A percentile compares a stretch with the other conserved stretches of the same genome.
These are phyloP conservation scores for Trametes cinnabarina DNA, from an alignment of 768 basidiomycete genomes.

Conservation along the genomic window DNA sequence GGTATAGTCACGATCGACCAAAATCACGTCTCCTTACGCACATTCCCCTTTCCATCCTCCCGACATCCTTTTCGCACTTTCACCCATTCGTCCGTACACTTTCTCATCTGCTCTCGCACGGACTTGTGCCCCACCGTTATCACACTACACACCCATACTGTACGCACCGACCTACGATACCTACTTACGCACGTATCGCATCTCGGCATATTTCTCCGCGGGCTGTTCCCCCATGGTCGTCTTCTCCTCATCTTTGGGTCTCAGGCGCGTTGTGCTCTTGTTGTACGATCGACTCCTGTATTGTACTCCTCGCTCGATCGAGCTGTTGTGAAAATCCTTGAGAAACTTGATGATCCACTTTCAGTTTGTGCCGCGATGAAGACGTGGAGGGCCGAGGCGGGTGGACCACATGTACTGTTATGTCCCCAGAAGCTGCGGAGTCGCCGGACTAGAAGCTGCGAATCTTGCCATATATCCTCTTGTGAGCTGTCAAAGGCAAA, in stretches of 20 bases:
- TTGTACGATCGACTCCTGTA: background rate
- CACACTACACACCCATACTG: background rate
- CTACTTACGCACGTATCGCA: background rate
- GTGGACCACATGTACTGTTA: no score
- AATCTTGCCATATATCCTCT: no score
- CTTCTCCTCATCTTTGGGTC: background rate
- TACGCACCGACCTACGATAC: background rate
- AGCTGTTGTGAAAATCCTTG: no score
- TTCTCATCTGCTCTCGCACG: background rate
- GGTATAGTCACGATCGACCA: conserved; percentile 2
- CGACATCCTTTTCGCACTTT: background rate
- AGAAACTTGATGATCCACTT: no score
- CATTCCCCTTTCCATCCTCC: background rate
- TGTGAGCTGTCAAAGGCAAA: no score
- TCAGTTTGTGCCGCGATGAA: no score
- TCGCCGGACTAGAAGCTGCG: no score
- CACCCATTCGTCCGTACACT: background rate
- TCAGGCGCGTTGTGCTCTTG: background rate
- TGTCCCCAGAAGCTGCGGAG: no score
- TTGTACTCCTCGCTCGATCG: background rate
- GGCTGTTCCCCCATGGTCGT: background rate
- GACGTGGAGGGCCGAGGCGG: no score
- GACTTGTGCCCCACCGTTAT: background rate
- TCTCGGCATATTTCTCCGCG: background rate
- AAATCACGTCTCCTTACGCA: background rate